Base-by-base conservation (phyloP, 352 stramenopile genomes). In the Thraustotheca clavata region DNA sequence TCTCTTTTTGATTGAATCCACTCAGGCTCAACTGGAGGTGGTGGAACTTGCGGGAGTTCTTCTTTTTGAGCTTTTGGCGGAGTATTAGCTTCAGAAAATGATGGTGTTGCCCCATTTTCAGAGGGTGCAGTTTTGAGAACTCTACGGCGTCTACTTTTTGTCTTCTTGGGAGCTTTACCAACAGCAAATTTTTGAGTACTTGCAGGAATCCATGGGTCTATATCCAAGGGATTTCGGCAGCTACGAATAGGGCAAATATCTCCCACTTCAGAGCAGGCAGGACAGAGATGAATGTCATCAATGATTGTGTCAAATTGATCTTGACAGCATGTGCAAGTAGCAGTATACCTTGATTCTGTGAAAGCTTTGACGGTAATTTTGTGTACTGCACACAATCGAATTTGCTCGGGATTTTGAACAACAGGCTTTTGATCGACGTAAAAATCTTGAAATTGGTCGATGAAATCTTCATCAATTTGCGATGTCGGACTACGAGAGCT, bases 1-100 rank as follows among this genome's bases (percentile, higher is more conserved):
- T 47, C 26, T 18, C 47, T 20, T 32, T 65, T 65, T 14, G 34
- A 36, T n/a, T 35, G 22, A 12, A 54, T 29, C 57, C 57, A 65
- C 20, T 36, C 27, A 6, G 57, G 57, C 12, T 24, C 22, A 5
- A 33, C 20, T 47, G 50, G 50, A 20, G 50, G 50, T 38, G 32
- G 26, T 20, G 43, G 43, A 7, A 14, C 7, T 14, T 22, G 43
- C 12, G 7, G 14, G 14, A 27, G 22, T 50, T 6, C n/a, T n/a
- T n/a, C 7, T 31, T 24, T 3, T 6, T 24, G 9, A 1, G 9
- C 24, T 52, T 52, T 14, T 2, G 43, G 7, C 31, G 9, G 43
- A 11, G 43, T 24, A 24, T 20, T 16, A 20, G 38, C 38, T 16
- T 16, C 38, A 43, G 38, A 16, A 43, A 43, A 16, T 18, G 38